Conservation (phyloP, 306 rosid species). For the Malus fusca region DNA sequence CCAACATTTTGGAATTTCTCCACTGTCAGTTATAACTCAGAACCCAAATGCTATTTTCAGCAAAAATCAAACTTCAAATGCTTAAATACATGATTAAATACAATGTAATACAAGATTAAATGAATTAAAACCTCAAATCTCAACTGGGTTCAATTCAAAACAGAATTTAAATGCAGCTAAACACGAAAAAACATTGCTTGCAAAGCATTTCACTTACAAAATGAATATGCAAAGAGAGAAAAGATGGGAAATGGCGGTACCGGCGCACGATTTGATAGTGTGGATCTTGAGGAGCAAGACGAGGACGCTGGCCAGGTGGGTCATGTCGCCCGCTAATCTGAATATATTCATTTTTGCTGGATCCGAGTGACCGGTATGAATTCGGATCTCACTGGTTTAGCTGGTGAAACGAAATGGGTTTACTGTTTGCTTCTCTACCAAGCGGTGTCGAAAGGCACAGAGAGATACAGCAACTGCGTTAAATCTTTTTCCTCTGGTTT, state of each 20-base stretch:
- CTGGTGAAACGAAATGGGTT: background rate
- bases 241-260: slow-evolving; percentile 11
- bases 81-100: background rate
- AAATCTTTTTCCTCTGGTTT: background rate
- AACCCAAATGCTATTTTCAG: background rate
- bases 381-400: background rate
- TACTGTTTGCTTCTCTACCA: background rate
- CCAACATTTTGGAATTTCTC: background rate
- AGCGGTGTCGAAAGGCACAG: background rate
- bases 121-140: background rate
- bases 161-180: background rate
- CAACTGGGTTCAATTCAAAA: background rate
- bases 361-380: background rate
- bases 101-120: background rate
- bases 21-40: background rate
- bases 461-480: background rate
- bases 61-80: background rate
- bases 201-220: background rate
- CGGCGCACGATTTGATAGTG: slow-evolving; percentile 76
- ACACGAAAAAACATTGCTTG: background rate
- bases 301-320: slow-evolving; percentile 69
- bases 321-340: slow-evolving; percentile 73
- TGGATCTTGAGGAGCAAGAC: slow-evolving; percentile 78
- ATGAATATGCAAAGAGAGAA: background rate
- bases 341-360: slow-evolving; percentile 45